Evolutionary conservation across 345 rosid genomes (phyloP).

Genomic region (Bruguiera gymnorhiza): DNA sequence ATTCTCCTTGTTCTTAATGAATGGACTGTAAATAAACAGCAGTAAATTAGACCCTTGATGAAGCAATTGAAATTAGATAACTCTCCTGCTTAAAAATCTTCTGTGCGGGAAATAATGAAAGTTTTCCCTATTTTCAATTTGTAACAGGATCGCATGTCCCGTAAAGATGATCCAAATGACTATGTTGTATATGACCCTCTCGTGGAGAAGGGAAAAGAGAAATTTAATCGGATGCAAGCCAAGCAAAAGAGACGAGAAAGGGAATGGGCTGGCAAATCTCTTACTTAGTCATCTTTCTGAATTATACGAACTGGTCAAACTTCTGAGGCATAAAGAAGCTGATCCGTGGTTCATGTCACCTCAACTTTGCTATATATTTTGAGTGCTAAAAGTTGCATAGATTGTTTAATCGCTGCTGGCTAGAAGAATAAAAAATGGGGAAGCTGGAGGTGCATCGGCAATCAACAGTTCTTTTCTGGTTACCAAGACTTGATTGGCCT

Average conservation of each 20-base stretch:
- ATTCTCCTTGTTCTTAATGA: neutral
- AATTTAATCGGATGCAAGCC: conserved; percentile 88
- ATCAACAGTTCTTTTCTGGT: neutral
- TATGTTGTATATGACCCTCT: conserved; percentile 90
- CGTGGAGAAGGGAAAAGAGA: conserved; percentile 92
- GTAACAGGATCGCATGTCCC: conserved; percentile 71
- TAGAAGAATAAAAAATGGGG: neutral
- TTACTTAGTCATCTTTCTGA: conserved; percentile 34
- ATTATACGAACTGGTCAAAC: neutral
- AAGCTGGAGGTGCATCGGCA: conserved; percentile 5
- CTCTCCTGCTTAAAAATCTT: neutral
- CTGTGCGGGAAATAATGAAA: neutral
- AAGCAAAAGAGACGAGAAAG: conserved; percentile 73
- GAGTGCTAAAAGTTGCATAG: neutral
- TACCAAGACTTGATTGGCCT: neutral
- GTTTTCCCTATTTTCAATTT: neutral
- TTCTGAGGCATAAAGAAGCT: conserved; percentile 6
- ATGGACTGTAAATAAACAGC: too few relatives aligned
- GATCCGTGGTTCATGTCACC: neutral
- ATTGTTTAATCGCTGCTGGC: neutral
- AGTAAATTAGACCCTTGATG: neutral
- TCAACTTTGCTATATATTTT: conserved; percentile 2
- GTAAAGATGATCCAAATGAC: conserved; percentile 77
- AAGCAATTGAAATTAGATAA: neutral
- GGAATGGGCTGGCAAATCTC: conserved; percentile 96